Evolutionary conservation across 805 yeast genomes (phyloP), one percentile per base, ranked within the genome.

Genomic region (Kodamaea kakaduensis): DNA sequence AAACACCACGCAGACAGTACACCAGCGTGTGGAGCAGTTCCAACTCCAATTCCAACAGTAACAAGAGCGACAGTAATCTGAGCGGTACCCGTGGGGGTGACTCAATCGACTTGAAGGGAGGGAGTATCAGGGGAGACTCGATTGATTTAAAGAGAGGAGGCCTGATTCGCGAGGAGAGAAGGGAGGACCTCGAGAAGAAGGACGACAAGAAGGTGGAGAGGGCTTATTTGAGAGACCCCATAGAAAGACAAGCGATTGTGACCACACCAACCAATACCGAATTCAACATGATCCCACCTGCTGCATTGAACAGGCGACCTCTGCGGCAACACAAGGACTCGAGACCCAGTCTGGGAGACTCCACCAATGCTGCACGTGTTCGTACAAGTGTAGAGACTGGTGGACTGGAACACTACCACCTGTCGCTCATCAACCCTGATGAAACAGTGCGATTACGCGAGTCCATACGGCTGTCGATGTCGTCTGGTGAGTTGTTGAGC

Each of bases 401-500:
- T 15, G 13, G 31, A 15, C 30, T 22, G 19, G 37, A 31, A 9
- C 23, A 24, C 6, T 34, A 32, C 23, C 40, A 27, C 9, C 32
- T 31, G 21, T 24, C 27, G 27, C 14, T 39, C 6, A 38, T 34
- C 24, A 36, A 27, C 25, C 32, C 40, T 6, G 41, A 38, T 23
- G 42, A 44, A 24, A 37, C 45, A 3, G 32, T 29, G 6, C 15
- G 23, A 9, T 18, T 34, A 31, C 26, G 42, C 17, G 35, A 40
- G 28, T 34, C 43, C 12, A n/a, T 45, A 15, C 36, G 54, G 22
- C 44, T 50, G 6, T 51, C 58, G 25, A 26, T 56, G 31, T 53
- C 60, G 4, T 50, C 59, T 1, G 64, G 63, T 3, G 66, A 60
- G 42, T 43, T 64, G 32, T 39, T 60, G 29, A 34, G 38, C 37